Evolutionary conservation across 164 flowering plant species (phyloP), one percentile per base, ranked within the genome.

Genomic region (Vitis riparia): DNA sequence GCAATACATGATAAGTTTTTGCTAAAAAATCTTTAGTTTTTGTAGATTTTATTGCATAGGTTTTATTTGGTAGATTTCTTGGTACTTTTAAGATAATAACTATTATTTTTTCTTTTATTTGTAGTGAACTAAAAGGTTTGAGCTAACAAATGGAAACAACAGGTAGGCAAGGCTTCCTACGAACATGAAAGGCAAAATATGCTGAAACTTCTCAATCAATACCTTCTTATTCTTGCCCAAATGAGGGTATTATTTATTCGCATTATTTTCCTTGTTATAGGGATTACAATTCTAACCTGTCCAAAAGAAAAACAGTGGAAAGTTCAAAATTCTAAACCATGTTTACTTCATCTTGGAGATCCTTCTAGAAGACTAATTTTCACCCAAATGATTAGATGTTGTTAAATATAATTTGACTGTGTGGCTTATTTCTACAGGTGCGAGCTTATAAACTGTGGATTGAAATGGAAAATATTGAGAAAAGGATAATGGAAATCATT

Each of bases 401-500:
- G 8, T 65, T 51, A 23, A 52, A 27, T 51, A 13, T 52, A 3
- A 14, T 1, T 12, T 13, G 19, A 5, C 51, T 12, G 14, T 8
- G 49, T 68, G 65, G 11, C 13, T 47, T 66, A 11, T 55, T 58
- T 44, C 19, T 80, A 66, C 73, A 85, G 89, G 80, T 78, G 62
- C 71, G 71, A 50, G 82, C 79, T 16, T 77, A 82, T 58, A 77
- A 71, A 53, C 19, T 81, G 47, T 87, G 80, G 81, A 84, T 83
- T 55, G 90, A 84, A 68, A 80, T 68, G 78, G 79, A 77, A 11
- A 70, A 66, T 63, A 66, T 88, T 37, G 86, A 78, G 76, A 67
- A 72, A 62, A 88, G 90, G 59, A 84, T 88, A 55, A 60, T 87
- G 23, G 23, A 84, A 55, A 58, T 82, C 13, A 77, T 88, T 53